Percentiles rank a stretch among this genome's conserved stretches.
These are phyloP conservation scores for Aspergillus kassunensis DNA, from an alignment of 495 filamentous ascomycete species.

Conservation along the genomic window DNA sequence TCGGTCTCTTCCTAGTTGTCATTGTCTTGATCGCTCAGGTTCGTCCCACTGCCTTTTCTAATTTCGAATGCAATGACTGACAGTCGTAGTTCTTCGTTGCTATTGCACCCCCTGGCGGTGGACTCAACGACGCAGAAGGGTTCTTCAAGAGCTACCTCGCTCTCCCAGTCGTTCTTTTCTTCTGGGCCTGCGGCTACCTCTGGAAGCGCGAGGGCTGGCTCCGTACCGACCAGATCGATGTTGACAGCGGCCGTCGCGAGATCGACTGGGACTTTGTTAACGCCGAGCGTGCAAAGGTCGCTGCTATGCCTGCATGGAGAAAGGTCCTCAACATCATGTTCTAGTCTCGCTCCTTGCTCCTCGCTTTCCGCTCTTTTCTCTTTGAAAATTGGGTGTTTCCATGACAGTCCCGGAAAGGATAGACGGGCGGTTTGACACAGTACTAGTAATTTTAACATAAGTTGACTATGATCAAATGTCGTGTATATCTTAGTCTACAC, in stretches of 20 bases:
- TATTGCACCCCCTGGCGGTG: slow-evolving; percentile 28
- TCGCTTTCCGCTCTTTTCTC: background rate
- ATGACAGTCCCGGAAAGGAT: background rate
- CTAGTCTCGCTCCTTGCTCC: slow-evolving; percentile 16
- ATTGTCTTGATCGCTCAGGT: slow-evolving; percentile 57
- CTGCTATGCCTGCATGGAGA: slow-evolving; percentile 49
- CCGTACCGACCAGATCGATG: slow-evolving; percentile 52
- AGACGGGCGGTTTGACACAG: background rate
- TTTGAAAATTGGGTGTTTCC: background rate
- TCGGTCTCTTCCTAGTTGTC: slow-evolving; percentile 58
- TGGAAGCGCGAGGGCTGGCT: slow-evolving; percentile 62
- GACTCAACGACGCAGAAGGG: slow-evolving; percentile 37
- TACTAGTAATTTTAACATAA: background rate
- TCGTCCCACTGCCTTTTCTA: background rate
- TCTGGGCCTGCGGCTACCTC: slow-evolving; percentile 47
- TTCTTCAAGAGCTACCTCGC: slow-evolving; percentile 67
- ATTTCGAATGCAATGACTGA: background rate
- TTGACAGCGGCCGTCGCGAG: slow-evolving; percentile 59
- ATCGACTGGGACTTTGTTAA: slow-evolving; percentile 54
- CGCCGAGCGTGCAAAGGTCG: slow-evolving; percentile 23
- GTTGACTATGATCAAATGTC: no score
- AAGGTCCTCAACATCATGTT: slow-evolving; percentile 43
- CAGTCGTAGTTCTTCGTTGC: slow-evolving; percentile 41
- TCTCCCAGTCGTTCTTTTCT: slow-evolving; percentile 47
- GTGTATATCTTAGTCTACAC: no score